phyloP scores from a whole-genome alignment of 768 basidiomycete species.

The Amanita fuliginea region DNA sequence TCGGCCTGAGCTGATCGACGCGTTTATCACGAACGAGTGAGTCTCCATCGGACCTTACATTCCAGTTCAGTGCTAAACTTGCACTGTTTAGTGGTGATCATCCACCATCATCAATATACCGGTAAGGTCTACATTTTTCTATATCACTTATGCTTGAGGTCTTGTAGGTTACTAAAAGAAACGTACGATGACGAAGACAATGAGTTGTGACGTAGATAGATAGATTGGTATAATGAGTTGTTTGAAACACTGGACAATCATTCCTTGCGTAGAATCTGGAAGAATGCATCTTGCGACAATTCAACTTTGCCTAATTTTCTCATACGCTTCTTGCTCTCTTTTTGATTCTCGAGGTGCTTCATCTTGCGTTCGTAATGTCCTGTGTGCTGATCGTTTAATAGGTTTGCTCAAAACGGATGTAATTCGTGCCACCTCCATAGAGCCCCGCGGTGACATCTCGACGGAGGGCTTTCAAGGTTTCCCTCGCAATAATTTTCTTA shows the following conservation, averaged over 20 bases:
- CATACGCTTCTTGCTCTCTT: slow-evolving; percentile 84
- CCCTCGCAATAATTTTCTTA: slow-evolving; percentile 78
- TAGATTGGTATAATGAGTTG: slow-evolving; percentile 13
- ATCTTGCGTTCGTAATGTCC: slow-evolving; percentile 92
- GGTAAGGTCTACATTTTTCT: slow-evolving; percentile 30
- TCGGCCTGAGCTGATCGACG: slow-evolving; percentile 81
- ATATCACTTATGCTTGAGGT: slow-evolving; percentile 8
- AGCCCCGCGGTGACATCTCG: slow-evolving; percentile 92
- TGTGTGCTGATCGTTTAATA: slow-evolving; percentile 13
- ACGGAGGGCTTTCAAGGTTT: slow-evolving; percentile 75
- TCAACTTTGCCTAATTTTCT: slow-evolving; percentile 83
- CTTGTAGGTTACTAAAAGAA: slow-evolving; percentile 72
- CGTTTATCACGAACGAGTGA: slow-evolving; percentile 96
- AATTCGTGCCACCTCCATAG: slow-evolving; percentile 58
- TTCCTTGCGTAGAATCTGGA: slow-evolving; percentile 67
- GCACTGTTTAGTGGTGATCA: slow-evolving; percentile 70
- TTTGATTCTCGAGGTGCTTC: slow-evolving; percentile 82
- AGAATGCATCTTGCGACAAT: slow-evolving; percentile 94
- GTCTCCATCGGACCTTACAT: slow-evolving; percentile 21
- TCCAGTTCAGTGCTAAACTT: slow-evolving; percentile 7
- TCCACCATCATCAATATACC: slow-evolving; percentile 87
- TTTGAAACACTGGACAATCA: slow-evolving; percentile 13
- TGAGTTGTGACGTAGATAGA: slow-evolving; percentile 42
- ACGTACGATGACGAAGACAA: slow-evolving; percentile 93
- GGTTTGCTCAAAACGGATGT: background rate